Evolutionary conservation across 306 rosid species (phyloP), one percentile per base, ranked within the genome.

Genomic region (Sicyos baderoa): DNA sequence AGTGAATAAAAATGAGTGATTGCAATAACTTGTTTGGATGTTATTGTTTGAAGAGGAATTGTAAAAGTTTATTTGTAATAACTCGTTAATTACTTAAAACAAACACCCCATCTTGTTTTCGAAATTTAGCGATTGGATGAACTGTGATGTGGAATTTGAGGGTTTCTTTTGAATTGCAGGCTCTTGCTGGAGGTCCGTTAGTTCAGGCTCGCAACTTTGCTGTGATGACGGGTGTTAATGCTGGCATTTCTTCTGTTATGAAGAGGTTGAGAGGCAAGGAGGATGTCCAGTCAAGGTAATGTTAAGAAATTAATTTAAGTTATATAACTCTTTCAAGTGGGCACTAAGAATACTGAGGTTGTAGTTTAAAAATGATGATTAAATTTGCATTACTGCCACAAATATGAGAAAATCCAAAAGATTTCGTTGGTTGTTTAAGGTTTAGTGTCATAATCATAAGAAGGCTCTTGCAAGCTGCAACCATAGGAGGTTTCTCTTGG

Each of bases 121-220:
- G n/a, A 40, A 40, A 40, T 40, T 63, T 12, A 5, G 71, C 45
- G 9, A 0, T 22, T 23, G 4, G 27, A 2, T 68, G 10, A 17
- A 40, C 69, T 9, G 18, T 35, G 5, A 13, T 7, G 16, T 65
- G 54, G 71, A 65, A 65, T 22, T 22, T 65, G 7, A 37, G 54
- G 37, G 29, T 29, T 29, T 29, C 21, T 56, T 57, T 54, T 16
- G 4, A 44, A 56, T 57, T 57, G 52, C 45, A 94, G 99, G 96
- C 95, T 73, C 91, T 94, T 54, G 76, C 95, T 42, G 99, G 99
- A 18, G 99, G 99, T 64, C 97, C 97, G 14, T 71, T 86, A 32
- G 67, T 86, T 54, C 97, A 94, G 83, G 99, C 99, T 55, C 87
- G 99, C 19, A 94, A 94, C 76, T 94, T 94, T 78, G 99, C 99